Base-by-base conservation (phyloP, 78 protist species). In the Acrasis kona region DNA sequence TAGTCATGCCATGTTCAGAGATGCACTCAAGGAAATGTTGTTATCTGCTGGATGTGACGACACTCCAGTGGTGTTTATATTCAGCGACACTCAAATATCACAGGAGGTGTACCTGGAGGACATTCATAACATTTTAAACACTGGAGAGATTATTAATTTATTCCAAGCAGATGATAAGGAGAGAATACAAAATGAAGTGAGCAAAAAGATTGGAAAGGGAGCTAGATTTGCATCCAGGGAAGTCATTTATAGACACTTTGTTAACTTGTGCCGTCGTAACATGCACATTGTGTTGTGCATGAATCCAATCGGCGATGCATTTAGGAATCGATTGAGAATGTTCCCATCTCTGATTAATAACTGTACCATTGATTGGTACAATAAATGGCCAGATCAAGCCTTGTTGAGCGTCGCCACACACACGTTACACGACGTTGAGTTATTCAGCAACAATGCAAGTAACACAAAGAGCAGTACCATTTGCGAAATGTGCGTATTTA, bases 301-400 rank as follows among this genome's bases (percentile, higher is more conserved):
- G 75, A 34, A 72, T 8, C 96, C 94, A 30, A 10, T 86, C 29
- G 84, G 89, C 2, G 81, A 39, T 6, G 39, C 67, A 8, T 89
- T 90, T 82, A 84, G 91, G 19, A 10, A 27, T 1, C 72, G 89
- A 1, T 78, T 88, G 29, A 83, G 93, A 7, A 75, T 79, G 87
- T 90, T 86, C 78, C 97, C 97, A 8, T 83, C 94, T 58, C 89
- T 93, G 3, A 79, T 92, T 69, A 92, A 89, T 73, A 84, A 90
- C 86, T 76, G 87, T 50, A 89, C 92, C 6, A 82, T 92, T 57
- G 93, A 91, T 65, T 89, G 92, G 92, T 88, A 79, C 75, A 40
- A 35, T 5, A 39, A 58, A 36, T 91, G 95, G 95, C 90, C 95
- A 12, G n/a, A 0, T 4, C 87, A 88, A 28, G 95, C 93, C 10